Percentiles rank a stretch among this genome's conserved stretches.
These are phyloP conservation scores for Macadamia tetraphylla DNA, from an alignment of 164 flowering plant species.

Conservation along the genomic window DNA sequence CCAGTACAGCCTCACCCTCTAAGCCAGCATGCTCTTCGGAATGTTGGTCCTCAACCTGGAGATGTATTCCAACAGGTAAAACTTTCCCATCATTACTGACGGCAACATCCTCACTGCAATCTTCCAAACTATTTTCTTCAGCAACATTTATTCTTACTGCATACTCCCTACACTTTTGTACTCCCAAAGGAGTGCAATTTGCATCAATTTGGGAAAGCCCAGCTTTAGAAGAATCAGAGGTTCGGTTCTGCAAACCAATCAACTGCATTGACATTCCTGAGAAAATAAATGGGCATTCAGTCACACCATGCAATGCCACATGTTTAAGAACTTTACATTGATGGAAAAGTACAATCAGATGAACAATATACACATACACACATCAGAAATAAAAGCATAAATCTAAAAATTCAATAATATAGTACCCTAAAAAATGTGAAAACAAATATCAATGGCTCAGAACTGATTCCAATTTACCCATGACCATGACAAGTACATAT, in stretches of 20 bases:
- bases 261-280: slow-evolving; percentile 60
- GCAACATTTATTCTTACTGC: slow-evolving; percentile 16
- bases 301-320: not conserved
- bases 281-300: slow-evolving; percentile 17
- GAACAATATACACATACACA: not conserved
- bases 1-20: not conserved
- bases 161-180: slow-evolving; percentile 17
- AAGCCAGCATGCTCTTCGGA: too few relatives aligned
- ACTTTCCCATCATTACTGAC: slow-evolving; percentile 21
- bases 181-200: slow-evolving; percentile 19
- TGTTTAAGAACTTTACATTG: not conserved
- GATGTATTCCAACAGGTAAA: slow-evolving; percentile 4
- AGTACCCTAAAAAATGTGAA: not conserved
- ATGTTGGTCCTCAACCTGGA: too few relatives aligned
- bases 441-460: too few relatives aligned
- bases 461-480: too few relatives aligned
- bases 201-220: slow-evolving; percentile 26
- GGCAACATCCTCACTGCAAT: slow-evolving; percentile 12
- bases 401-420: not conserved
- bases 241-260: slow-evolving; percentile 40
- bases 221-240: slow-evolving; percentile 38
- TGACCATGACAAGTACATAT: too few relatives aligned
- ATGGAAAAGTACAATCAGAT: not conserved
- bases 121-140: slow-evolving; percentile 19
- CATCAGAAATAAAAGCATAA: not conserved